phyloP scores from a whole-genome alignment of 2,329 filamentous ascomycete species.

The Phialophora verrucosa region DNA sequence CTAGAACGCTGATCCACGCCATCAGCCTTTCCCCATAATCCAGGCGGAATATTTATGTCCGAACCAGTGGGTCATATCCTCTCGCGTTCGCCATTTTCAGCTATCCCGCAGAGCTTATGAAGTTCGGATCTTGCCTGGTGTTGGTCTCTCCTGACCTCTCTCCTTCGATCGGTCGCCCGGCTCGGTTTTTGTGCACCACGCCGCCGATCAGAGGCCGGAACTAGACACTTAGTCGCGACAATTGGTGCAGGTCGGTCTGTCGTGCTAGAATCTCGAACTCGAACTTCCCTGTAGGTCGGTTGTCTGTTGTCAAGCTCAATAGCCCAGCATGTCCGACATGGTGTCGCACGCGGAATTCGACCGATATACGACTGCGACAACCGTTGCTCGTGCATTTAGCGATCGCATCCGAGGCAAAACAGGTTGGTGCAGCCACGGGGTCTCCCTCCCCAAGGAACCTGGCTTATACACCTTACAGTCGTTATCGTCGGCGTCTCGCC shows the following conservation, averaged over 20 bases:
- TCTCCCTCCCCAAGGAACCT: too few species aligned
- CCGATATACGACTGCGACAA: conserved; percentile 26
- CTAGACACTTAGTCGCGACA: not conserved
- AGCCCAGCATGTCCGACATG: conserved; percentile 17
- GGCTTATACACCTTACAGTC: conserved; percentile 37
- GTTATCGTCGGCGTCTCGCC: conserved; percentile 52
- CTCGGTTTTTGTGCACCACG: not conserved
- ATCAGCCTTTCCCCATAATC: conserved; percentile 4
- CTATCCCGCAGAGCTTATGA: not conserved
- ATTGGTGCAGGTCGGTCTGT: not conserved
- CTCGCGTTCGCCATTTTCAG: not conserved
- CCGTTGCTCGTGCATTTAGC: conserved; percentile 38
- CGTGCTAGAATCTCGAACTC: not conserved
- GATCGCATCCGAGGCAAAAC: conserved; percentile 39
- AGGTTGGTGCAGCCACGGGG: conserved; percentile 18
- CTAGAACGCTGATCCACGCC: not conserved
- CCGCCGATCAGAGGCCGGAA: not conserved
- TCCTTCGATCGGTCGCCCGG: not conserved
- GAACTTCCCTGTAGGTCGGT: not conserved
- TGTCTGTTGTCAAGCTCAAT: not conserved
- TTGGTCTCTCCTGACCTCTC: not conserved
- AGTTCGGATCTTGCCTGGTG: not conserved
- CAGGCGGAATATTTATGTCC: conserved; percentile 19
- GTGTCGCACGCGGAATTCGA: conserved; percentile 25
- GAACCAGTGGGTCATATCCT: conserved; percentile 2